Conservation (phyloP, 2,329 filamentous ascomycete species). For the Aspergillus chevalieri region DNA sequence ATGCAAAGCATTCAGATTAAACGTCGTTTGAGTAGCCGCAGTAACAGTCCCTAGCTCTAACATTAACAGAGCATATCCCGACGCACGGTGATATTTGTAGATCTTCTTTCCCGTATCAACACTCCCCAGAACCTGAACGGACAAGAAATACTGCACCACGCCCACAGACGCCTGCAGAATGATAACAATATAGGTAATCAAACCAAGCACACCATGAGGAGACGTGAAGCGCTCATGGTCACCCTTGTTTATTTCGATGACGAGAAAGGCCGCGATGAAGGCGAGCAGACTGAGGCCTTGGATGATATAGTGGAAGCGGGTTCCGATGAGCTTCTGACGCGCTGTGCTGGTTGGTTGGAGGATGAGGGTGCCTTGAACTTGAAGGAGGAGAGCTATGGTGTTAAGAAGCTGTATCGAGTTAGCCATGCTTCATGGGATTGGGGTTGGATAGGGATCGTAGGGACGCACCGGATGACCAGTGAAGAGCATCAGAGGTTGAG, state of each 20-base stretch:
- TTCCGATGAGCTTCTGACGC: constrained; percentile 62
- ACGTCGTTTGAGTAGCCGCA: constrained; percentile 70
- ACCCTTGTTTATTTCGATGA: constrained; percentile 69
- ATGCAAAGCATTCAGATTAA: constrained; percentile 60
- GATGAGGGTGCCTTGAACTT: constrained; percentile 73
- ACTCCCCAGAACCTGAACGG: constrained; percentile 64
- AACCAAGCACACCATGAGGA: constrained; percentile 74
- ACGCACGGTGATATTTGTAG: constrained; percentile 82
- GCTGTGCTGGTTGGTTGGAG: constrained; percentile 81
- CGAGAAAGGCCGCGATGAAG: constrained; percentile 37
- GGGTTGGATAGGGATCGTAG: background rate
- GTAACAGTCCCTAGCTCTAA: constrained; percentile 68
- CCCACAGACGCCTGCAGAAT: constrained; percentile 70
- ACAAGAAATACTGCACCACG: constrained; percentile 73
- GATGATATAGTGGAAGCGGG: constrained; percentile 61
- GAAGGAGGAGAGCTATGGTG: constrained; percentile 62
- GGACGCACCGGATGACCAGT: constrained; percentile 72
- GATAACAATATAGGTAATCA: constrained; percentile 65
- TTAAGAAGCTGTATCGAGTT: constrained; percentile 43
- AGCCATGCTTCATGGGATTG: background rate
- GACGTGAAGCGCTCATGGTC: constrained; percentile 65
- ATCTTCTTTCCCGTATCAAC: constrained; percentile 71
- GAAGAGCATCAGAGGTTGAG: constrained; percentile 69
- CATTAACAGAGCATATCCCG: constrained; percentile 67
- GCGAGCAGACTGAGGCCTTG: constrained; percentile 49